Evolutionary conservation across 257 asterid species (phyloP), one percentile per base, ranked within the genome.

Genomic region (Solanum clarkiae): DNA sequence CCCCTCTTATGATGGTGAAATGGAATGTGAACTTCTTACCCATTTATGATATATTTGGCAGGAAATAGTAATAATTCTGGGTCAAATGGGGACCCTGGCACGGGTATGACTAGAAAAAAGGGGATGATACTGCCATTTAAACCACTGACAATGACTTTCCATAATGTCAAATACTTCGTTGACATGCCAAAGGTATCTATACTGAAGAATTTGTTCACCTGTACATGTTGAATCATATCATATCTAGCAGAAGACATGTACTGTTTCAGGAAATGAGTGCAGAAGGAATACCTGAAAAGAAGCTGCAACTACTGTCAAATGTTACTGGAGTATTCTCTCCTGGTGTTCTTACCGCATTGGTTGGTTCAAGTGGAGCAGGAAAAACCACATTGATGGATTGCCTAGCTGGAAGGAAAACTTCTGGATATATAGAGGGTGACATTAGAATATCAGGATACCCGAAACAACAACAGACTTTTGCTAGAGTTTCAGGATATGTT

Each of bases 341-440:
- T 0, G 97, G 98, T 49, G 94, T 96, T 86, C 96, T 96, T 70
- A 93, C 98, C 16, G 99, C 99, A 36, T 86, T 96, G 84, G 95
- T 96, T 85, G 99, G 98, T 60, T 85, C 96, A 42, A 96, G 99
- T 85, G 99, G 99, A 56, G 99, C 99, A 22, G 99, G 99, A 51
- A 96, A 96, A 89, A 96, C 99, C 82, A 96, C 99, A 49, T 87
- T 96, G 91, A 92, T 94, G 99, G 99, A 96, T 87, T 98, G 95
- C 47, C 95, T 96, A 69, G 94, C 99, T 14, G 99, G 99, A 83
- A 89, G 99, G 86, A 95, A 95, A 88, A 95, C 99, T 0, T 90
- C 93, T 72, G 99, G 99, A 57, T 93, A 89, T 82, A 93, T 94
- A 63, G 98, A 96, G 88, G 99, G 99, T 80, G 97, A 92, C 56